Conservation (phyloP, 2,329 filamentous ascomycete species). For the Epicoccum nigrum region DNA sequence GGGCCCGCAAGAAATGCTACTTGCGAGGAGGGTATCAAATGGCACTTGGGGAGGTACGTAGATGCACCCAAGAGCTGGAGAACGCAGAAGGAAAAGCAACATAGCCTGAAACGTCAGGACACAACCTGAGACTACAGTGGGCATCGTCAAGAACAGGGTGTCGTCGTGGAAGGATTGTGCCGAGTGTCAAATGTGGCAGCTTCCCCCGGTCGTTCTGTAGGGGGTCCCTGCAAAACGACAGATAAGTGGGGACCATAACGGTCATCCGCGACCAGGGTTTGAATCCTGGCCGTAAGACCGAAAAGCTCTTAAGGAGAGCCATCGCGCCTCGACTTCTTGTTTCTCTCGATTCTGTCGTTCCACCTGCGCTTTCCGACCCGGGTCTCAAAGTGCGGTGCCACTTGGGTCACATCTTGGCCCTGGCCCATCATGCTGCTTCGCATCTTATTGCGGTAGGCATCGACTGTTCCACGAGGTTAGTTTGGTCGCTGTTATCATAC, state of each 20-base stretch:
- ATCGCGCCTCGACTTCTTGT: slow-evolving; percentile 48
- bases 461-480: slow-evolving; percentile 64
- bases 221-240: slow-evolving; percentile 42
- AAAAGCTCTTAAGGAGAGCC: slow-evolving; percentile 46
- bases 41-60: slow-evolving; percentile 4
- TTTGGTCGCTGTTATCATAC: neutral
- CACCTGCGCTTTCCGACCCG: slow-evolving; percentile 77
- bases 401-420: slow-evolving; percentile 74
- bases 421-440: slow-evolving; percentile 78
- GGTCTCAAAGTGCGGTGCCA: slow-evolving; percentile 87
- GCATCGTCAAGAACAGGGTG: slow-evolving; percentile 30
- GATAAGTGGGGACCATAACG: slow-evolving; percentile 41
- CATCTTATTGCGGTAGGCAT: slow-evolving; percentile 93
- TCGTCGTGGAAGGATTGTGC: slow-evolving; percentile 28
- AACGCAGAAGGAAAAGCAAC: slow-evolving; percentile 7
- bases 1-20: slow-evolving; percentile 13
- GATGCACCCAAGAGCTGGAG: slow-evolving; percentile 3
- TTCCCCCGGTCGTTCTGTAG: slow-evolving; percentile 40
- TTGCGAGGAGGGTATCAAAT: slow-evolving; percentile 16
- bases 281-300: slow-evolving; percentile 22
- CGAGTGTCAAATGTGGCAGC: slow-evolving; percentile 35
- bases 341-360: slow-evolving; percentile 55
- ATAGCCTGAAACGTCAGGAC: slow-evolving; percentile 34
- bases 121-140: slow-evolving; percentile 4
- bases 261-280: slow-evolving; percentile 35